phyloP scores from a whole-genome alignment of 2,329 filamentous ascomycete genomes.

The Pleurostoma richardsiae region DNA sequence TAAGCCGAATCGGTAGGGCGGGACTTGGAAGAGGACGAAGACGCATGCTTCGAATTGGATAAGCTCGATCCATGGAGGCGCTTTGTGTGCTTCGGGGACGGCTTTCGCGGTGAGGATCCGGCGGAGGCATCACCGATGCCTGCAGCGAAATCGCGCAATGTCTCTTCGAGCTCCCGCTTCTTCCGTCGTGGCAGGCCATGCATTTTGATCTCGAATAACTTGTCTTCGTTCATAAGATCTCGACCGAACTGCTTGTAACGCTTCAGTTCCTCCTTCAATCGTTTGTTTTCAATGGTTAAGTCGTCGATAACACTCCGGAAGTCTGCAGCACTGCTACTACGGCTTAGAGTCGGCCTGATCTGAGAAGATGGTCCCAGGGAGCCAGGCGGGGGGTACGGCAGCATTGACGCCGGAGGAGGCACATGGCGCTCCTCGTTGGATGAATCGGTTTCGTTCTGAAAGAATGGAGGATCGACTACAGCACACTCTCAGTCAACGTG shows the following conservation, averaged over 20 bases:
- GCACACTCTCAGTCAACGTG: not conserved
- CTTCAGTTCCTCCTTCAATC: constrained; percentile 66
- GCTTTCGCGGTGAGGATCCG: constrained; percentile 35
- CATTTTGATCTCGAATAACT: constrained; percentile 77
- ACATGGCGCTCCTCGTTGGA: constrained; percentile 34
- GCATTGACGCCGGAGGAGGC: constrained; percentile 1
- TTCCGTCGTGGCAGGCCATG: constrained; percentile 68
- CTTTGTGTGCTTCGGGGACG: constrained; percentile 30
- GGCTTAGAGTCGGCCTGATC: constrained; percentile 28
- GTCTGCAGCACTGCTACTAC: constrained; percentile 64
- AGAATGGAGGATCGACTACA: constrained; percentile 49
- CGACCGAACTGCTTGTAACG: constrained; percentile 65
- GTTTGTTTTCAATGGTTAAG: constrained; percentile 78
- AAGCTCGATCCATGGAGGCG: constrained; percentile 35
- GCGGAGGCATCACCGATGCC: constrained; percentile 47
- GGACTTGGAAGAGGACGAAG: constrained; percentile 48
- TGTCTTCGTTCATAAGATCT: constrained; percentile 65
- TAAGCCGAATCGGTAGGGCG: constrained; percentile 58
- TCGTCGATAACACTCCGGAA: constrained; percentile 84
- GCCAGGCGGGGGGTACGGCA: not conserved
- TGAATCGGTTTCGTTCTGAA: constrained; percentile 45
- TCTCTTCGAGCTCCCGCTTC: constrained; percentile 71
- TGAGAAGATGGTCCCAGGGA: not conserved
- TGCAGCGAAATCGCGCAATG: constrained; percentile 65
- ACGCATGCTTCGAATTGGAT: constrained; percentile 45